phyloP scores from a whole-genome alignment of 257 asterid genomes.

The Osmanthus fragrans region DNA sequence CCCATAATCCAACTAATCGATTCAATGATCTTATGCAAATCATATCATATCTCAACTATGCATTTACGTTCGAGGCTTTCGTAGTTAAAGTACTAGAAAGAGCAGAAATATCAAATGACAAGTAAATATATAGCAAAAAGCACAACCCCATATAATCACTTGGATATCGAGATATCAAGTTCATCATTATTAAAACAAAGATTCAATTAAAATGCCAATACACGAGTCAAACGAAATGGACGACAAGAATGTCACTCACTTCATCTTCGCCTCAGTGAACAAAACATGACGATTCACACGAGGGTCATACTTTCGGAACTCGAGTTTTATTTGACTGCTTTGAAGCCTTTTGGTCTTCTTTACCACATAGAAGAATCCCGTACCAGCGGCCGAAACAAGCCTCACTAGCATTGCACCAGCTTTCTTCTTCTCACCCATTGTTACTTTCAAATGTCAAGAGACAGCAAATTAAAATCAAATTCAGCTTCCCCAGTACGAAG shows the following conservation, averaged over 20 bases:
- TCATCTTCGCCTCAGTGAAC: slow-evolving; percentile 71
- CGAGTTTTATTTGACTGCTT: slow-evolving; percentile 46
- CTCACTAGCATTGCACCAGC: slow-evolving; percentile 58
- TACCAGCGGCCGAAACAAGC: slow-evolving; percentile 74
- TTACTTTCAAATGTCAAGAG: background rate
- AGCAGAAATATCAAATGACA: no score
- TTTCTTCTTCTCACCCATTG: slow-evolving; percentile 68
- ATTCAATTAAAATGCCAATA: background rate
- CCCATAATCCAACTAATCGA: no score
- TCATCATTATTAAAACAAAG: background rate
- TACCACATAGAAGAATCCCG: slow-evolving; percentile 70
- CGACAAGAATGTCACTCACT: slow-evolving; percentile 33
- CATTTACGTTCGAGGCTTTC: no score
- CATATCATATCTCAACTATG: no score
- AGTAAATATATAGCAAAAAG: no score
- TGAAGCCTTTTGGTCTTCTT: slow-evolving; percentile 62
- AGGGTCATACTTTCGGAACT: slow-evolving; percentile 71
- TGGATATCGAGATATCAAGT: no score
- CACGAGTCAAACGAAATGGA: background rate
- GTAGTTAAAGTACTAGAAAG: no score
- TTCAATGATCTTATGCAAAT: no score
- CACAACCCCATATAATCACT: background rate
- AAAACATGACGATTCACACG: slow-evolving; percentile 66
- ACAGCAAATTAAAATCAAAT: background rate
- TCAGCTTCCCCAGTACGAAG: background rate